Evolutionary conservation across 306 rosid genomes (phyloP), one percentile per base, ranked within the genome.

Genomic region (Morella rubra): DNA sequence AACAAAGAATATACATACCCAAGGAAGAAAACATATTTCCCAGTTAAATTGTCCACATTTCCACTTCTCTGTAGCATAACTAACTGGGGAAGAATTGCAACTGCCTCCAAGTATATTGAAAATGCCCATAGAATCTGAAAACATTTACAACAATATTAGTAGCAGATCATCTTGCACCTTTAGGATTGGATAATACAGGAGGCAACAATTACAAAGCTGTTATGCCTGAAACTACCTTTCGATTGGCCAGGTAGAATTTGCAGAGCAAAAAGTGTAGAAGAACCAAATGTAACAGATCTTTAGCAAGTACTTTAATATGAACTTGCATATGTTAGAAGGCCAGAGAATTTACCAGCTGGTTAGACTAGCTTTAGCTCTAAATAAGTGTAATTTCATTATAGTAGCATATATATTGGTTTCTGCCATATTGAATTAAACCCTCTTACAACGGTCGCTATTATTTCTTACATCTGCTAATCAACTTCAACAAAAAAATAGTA

Each of bases 81-180:
- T 78, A 95, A 75, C 82, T 95, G 99, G 6, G 99, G 97, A 64
- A 90, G 84, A 82, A 95, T 95, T 6, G 97, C 92, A 47, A 89
- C 89, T 16, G 97, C 97, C 80, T 92, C 99, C 92, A 92, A 89
- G 84, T 92, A 95, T 80, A 95, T 84, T 44, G 99, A 95, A 89
- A 95, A 95, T 76, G 97, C 97, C 99, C 97, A 92, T 64, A 89
- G 85, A 55, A 95, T 66, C 99, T 95, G 90, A 52, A 82, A 73
- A 49, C 27, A 76, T 54, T 56, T 44, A 53, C 24, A 58, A 60
- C 51, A 24, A 69, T 41, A 79, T 75, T 51, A 81, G 74, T 66
- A 74, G 46, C 41, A 70, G 56, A 77, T 72, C 5, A 53, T 40
- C 58, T 7, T 7, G 32, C 55, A 64, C 18, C 73, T 69, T 59